Evolutionary conservation across 1,284 basidiomycete species (phyloP), one percentile per base, ranked within the genome.

Genomic region (Rhodotorula sp.): DNA sequence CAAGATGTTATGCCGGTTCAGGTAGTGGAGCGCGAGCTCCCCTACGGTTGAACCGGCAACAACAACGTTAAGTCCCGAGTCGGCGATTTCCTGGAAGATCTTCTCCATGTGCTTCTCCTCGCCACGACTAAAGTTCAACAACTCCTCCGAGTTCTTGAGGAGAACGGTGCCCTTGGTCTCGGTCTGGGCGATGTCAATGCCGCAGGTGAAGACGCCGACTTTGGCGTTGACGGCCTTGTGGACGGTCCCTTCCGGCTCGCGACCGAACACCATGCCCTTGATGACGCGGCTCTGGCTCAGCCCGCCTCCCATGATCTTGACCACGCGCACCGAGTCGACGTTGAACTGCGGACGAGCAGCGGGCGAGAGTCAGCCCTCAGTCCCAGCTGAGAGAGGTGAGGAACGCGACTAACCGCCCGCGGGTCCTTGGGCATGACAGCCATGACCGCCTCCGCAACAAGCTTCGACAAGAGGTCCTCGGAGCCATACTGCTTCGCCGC

Each of bases 91-190:
- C 84, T 93, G 90, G 84, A 99, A 88, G 80, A 94, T 93, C 92
- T 92, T 93, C 84, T 96, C 93, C 70, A 95, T 85, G 77, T 96
- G 92, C 81, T 92, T 88, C 82, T 99, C 96, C 82, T 99, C 96
- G 47, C 94, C 96, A 30, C 87, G 85, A 6, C 94, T 92, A 79
- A 99, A 99, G 83, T 95, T 93, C 73, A 96, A 86, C 86, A 99
- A 90, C 81, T 99, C 95, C 68, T 96, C 89, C 9, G 94, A 93
- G 81, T 88, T 98, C 81, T 95, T 93, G 77, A 99, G 86, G 58
- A 99, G 85, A 2, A 99, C 96, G 4, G 96, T 99, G 59, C 96
- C 96, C 82, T 99, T 99, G 30, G 96, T 99, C 83, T 99, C 96
- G 30, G 96, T 98, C 82, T 99, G 96, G 22, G 92, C 86, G 68